phyloP scores from a whole-genome alignment of 306 rosid species.

The Rosa persica region DNA sequence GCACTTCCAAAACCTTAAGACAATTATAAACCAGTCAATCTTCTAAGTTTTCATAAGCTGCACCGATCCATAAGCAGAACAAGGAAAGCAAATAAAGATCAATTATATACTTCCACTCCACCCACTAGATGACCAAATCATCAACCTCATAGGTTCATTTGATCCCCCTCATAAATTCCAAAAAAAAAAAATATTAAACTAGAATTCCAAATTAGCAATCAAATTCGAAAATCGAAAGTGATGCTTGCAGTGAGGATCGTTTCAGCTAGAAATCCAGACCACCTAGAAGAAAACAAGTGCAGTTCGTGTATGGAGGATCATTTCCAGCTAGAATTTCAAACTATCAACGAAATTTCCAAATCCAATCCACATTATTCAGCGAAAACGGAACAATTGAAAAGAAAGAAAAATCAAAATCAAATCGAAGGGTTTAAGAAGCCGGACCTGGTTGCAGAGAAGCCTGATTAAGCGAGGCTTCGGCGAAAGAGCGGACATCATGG shows the following conservation, averaged over 20 bases:
- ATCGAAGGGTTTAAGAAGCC: not conserved
- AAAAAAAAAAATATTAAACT: not conserved
- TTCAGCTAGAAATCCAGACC: not conserved
- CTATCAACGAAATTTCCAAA: not conserved
- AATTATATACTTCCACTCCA: not conserved
- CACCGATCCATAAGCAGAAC: not conserved
- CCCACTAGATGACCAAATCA: not conserved
- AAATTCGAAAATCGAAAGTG: not conserved
- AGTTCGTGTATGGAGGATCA: not conserved
- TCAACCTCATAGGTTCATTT: constrained; percentile 7
- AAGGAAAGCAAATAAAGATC: not conserved
- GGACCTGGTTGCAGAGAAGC: constrained; percentile 91
- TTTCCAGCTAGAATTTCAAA: not conserved
- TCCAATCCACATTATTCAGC: not conserved
- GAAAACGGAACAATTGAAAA: not conserved
- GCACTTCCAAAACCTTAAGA: constrained; percentile 90
- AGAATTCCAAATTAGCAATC: not conserved
- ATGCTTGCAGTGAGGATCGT: not conserved
- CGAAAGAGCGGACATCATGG: constrained; percentile 81
- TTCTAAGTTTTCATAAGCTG: not conserved
- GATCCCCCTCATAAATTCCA: not conserved
- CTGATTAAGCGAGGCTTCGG: constrained; percentile 90
- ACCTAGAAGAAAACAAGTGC: not conserved
- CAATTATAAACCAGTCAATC: constrained; percentile 30
- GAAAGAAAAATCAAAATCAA: not conserved